A percentile compares a stretch with the other conserved stretches of the same genome.
phyloP scores from a whole-genome alignment of 73 alveolate species.

The Uronychia binucleata region DNA sequence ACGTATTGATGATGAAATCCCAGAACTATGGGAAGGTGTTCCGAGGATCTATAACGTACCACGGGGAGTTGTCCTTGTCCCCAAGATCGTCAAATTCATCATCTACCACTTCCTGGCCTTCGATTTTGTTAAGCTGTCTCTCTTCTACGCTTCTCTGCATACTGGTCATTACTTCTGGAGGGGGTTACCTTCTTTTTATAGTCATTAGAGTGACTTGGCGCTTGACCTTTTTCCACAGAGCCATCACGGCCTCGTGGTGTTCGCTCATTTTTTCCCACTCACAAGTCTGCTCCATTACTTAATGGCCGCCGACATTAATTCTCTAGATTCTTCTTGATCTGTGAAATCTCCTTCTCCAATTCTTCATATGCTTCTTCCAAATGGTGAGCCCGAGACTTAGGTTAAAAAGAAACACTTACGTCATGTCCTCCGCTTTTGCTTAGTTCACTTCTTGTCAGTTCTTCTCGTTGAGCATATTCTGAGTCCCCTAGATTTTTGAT shows the following conservation, averaged over 20 bases:
- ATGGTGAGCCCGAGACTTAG: background rate
- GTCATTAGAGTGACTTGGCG: background rate
- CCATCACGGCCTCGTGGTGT: background rate
- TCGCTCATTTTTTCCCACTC: background rate
- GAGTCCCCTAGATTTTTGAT: background rate
- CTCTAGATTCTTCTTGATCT: background rate
- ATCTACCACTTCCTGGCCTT: background rate
- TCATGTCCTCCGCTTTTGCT: background rate
- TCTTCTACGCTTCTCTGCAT: background rate
- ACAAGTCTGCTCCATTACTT: too few relatives aligned
- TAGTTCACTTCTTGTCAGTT: background rate
- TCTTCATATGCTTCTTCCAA: background rate
- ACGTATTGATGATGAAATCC: constrained; percentile 31
- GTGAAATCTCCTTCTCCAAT: background rate
- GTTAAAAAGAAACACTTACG: too few relatives aligned
- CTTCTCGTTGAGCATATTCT: background rate
- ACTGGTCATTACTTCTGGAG: background rate
- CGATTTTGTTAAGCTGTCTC: background rate
- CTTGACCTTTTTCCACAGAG: background rate
- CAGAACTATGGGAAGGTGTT: constrained; percentile 29
- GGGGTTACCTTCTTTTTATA: background rate
- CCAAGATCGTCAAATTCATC: constrained; percentile 4
- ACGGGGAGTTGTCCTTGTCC: background rate
- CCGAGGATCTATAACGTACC: constrained; percentile 34
- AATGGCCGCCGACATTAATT: too few relatives aligned